phyloP scores from a whole-genome alignment of 306 rosid genomes.

The Pachyrhizus erosus region DNA sequence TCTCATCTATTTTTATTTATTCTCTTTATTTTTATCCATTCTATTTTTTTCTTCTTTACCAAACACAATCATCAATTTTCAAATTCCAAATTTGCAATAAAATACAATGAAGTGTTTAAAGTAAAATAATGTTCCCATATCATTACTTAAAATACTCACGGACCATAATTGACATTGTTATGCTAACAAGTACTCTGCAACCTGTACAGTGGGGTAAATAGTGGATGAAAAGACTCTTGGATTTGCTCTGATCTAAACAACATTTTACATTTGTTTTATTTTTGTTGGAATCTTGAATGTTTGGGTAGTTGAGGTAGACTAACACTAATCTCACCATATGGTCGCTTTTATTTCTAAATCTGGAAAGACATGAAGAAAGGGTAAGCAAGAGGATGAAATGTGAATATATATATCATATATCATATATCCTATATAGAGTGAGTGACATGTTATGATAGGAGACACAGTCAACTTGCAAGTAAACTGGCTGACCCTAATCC shows the following conservation, averaged over 20 bases:
- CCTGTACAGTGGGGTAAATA: neutral
- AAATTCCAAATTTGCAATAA: too few species aligned
- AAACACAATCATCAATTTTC: too few species aligned
- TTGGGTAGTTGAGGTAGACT: neutral
- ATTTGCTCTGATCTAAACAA: neutral
- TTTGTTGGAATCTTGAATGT: constrained; percentile 13
- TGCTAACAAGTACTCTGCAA: neutral
- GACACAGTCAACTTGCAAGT: constrained; percentile 24
- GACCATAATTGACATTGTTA: neutral
- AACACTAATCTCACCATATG: neutral
- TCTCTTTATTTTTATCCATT: too few species aligned
- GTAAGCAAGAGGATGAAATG: neutral
- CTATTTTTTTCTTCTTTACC: too few species aligned
- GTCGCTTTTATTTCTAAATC: constrained; percentile 23
- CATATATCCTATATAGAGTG: too few species aligned
- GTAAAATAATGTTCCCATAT: too few species aligned
- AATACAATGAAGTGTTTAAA: too few species aligned
- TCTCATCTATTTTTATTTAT: too few species aligned
- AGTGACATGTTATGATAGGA: neutral
- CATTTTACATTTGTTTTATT: neutral
- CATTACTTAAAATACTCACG: neutral
- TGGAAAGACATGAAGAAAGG: constrained; percentile 22
- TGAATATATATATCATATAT: neutral
- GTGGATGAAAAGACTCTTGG: neutral
- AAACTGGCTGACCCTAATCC: neutral